Evolutionary conservation across 169 alveolate genomes (phyloP).

Genomic region (Eimeria falciformis): DNA sequence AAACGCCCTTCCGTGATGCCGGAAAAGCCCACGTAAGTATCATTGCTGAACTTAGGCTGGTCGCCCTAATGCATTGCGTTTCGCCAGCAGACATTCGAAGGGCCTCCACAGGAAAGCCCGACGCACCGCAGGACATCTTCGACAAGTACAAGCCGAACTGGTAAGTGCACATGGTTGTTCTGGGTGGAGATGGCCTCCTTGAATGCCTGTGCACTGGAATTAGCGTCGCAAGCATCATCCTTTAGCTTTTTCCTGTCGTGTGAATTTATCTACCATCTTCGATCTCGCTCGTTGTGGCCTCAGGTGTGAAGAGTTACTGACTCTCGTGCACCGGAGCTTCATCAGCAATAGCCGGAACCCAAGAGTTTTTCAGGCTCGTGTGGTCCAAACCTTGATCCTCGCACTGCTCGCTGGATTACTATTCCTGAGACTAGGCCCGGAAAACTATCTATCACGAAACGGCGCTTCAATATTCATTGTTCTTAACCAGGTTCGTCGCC

Average conservation of each 20-base stretch:
- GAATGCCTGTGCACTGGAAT: no score
- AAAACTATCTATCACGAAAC: constrained; percentile 68
- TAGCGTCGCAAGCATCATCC: no score
- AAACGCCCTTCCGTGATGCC: no score
- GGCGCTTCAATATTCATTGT: constrained; percentile 77
- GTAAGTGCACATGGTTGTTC: no score
- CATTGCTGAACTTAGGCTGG: no score
- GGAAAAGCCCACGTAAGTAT: no score
- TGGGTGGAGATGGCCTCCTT: no score
- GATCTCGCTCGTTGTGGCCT: background rate
- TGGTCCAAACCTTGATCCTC: constrained; percentile 73
- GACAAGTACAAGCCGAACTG: constrained; percentile 63
- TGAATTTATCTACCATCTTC: background rate
- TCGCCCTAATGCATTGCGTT: no score
- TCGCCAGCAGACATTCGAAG: constrained; percentile 6
- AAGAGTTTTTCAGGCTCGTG: constrained; percentile 68
- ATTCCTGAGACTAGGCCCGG: constrained; percentile 54
- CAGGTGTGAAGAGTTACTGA: constrained; percentile 47
- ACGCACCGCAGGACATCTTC: constrained; percentile 20
- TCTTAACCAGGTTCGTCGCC: constrained; percentile 72
- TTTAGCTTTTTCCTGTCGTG: background rate
- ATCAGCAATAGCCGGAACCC: constrained; percentile 78
- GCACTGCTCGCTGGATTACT: constrained; percentile 75
- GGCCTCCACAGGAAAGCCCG: constrained; percentile 3
- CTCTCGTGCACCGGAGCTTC: constrained; percentile 68